Percentiles rank a stretch among this genome's conserved stretches.
These are phyloP conservation scores for Podaxis sp. DNA, from an alignment of 768 basidiomycete species.

Conservation along the genomic window DNA sequence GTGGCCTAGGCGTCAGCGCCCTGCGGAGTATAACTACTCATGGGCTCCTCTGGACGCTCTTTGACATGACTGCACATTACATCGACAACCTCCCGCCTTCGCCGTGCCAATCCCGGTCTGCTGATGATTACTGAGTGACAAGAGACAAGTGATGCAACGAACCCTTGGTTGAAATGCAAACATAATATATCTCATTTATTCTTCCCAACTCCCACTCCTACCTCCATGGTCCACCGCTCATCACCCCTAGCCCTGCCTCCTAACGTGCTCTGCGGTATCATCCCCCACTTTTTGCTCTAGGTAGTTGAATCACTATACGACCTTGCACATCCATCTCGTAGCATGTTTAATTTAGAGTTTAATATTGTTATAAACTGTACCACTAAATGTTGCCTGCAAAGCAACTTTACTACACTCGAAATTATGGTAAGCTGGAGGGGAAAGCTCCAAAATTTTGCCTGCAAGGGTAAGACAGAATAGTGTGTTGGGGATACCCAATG, in stretches of 20 bases:
- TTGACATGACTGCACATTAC: conserved; percentile 75
- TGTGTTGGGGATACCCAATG: too few relatives aligned
- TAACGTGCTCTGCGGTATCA: neutral
- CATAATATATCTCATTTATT: neutral
- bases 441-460: too few relatives aligned
- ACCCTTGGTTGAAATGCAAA: neutral
- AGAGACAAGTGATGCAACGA: neutral
- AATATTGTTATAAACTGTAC: conserved; percentile 7
- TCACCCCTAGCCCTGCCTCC: neutral
- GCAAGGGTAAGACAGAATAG: too few relatives aligned
- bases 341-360: conserved; percentile 10
- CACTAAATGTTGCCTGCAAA: neutral
- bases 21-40: conserved; percentile 91
- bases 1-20: conserved; percentile 92
- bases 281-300: neutral
- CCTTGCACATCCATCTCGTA: conserved; percentile 11
- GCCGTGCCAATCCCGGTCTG: neutral
- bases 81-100: conserved; percentile 51
- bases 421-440: too few relatives aligned
- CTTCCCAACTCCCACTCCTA: neutral
- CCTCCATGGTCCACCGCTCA: neutral
- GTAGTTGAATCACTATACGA: conserved; percentile 1
- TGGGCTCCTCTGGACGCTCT: conserved; percentile 91
- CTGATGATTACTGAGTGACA: neutral
- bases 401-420: neutral